Evolutionary conservation across 345 rosid species (phyloP), one percentile per base, ranked within the genome.

Genomic region (Pelargonium nanum): DNA sequence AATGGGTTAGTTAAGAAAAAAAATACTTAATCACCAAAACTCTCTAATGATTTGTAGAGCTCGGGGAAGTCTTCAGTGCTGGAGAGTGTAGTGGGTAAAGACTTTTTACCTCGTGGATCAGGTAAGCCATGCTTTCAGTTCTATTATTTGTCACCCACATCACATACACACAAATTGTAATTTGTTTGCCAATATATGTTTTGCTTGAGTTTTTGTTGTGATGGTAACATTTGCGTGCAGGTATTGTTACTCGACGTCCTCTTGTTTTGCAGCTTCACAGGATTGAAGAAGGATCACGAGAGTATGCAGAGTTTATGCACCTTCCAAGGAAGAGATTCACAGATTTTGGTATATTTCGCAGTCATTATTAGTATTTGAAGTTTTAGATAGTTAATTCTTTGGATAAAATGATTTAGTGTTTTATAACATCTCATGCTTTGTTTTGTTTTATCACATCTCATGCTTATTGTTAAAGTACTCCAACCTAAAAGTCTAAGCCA

Each of bases 241-340:
- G 98, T 64, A 92, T 89, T 77, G 96, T 92, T 75, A 92, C 98
- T 40, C 85, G 98, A 61, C 83, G 95, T 71, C 98, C 98, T 75
- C 91, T 88, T 56, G 98, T 92, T 53, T 72, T 92, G 79, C 96
- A 89, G 86, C 96, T 88, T 72, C 98, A 92, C 61, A 81, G 75
- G 77, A 81, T 88, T 66, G 93, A 82, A 22, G 98, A 85, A 67
- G 96, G 93, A 68, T n/a, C n/a, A n/a, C 85, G 70, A 81, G 98
- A 92, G 65, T 88, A 89, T 74, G 98, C 86, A 22, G 96, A 92
- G 77, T 92, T 92, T 72, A 86, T 92, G 96, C 98, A 92, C 73
- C 89, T 86, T 58, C 93, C 95, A 0, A 82, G 79, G 77, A 92
- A 83, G 85, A 86, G 74, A 65, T 89, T 86, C 72, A 73, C 82